These are phyloP conservation scores for Penicillium canescens DNA, from an alignment of 495 filamentous ascomycete species.

Conservation along the genomic window DNA sequence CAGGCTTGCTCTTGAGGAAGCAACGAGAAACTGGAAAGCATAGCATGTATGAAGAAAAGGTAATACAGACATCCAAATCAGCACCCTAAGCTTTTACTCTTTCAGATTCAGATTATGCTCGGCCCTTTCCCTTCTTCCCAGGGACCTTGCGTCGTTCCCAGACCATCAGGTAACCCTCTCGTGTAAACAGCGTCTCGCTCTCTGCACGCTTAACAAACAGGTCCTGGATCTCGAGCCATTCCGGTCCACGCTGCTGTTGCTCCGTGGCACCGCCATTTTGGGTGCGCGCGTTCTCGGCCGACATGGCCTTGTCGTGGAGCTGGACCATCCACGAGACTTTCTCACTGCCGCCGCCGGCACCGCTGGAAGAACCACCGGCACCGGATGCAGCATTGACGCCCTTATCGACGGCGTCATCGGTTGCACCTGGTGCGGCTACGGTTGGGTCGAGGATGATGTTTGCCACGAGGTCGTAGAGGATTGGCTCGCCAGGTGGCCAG, in stretches of 20 bases:
- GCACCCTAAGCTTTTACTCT: neutral
- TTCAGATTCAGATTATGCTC: slow-evolving; percentile 13
- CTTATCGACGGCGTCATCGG: slow-evolving; percentile 78
- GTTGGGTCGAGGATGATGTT: slow-evolving; percentile 73
- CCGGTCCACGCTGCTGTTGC: slow-evolving; percentile 44
- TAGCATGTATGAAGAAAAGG: neutral
- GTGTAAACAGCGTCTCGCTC: slow-evolving; percentile 83
- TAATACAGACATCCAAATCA: neutral
- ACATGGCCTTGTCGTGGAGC: slow-evolving; percentile 54
- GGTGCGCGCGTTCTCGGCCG: slow-evolving; percentile 34
- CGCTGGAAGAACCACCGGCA: slow-evolving; percentile 43
- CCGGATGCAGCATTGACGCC: slow-evolving; percentile 76
- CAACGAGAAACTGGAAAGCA: neutral
- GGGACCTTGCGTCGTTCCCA: slow-evolving; percentile 80
- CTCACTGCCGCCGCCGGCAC: slow-evolving; percentile 49
- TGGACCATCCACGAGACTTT: slow-evolving; percentile 58
- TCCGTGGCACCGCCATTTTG: slow-evolving; percentile 34
- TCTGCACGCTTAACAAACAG: slow-evolving; percentile 85
- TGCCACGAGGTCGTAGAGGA: slow-evolving; percentile 94
- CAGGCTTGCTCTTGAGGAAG: neutral
- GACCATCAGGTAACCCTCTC: slow-evolving; percentile 92
- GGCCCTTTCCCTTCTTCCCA: slow-evolving; percentile 45
- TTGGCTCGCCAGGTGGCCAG: slow-evolving; percentile 72
- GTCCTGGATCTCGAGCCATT: slow-evolving; percentile 95
- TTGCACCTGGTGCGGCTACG: slow-evolving; percentile 77